phyloP scores from a whole-genome alignment of 2,329 filamentous ascomycete species.

The Pyrenophora tritici-repentis region DNA sequence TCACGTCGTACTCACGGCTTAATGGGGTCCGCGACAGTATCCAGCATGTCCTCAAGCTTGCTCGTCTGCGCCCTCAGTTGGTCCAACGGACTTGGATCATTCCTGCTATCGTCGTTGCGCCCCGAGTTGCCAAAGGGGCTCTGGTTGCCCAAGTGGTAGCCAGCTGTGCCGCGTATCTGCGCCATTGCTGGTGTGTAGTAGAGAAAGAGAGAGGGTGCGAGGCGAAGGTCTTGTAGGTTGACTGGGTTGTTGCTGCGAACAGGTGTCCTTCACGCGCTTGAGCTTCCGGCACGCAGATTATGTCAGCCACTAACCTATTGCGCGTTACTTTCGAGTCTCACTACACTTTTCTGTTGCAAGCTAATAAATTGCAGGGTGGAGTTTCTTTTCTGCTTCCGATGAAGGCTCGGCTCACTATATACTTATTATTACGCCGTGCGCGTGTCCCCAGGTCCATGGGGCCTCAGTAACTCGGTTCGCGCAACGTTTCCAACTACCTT shows the following conservation, averaged over 20 bases:
- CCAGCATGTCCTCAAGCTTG: conserved; percentile 95
- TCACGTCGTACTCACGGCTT: conserved; percentile 77
- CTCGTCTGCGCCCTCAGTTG: conserved; percentile 91
- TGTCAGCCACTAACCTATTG: conserved; percentile 24
- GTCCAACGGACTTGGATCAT: conserved; percentile 79
- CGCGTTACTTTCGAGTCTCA: conserved; percentile 10
- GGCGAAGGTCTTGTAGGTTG: conserved; percentile 32
- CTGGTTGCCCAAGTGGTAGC: conserved; percentile 80
- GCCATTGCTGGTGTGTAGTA: conserved; percentile 53
- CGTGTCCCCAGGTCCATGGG: background rate
- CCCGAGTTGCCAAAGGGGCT: conserved; percentile 70
- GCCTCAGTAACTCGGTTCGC: conserved; percentile 5
- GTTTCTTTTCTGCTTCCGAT: conserved; percentile 1
- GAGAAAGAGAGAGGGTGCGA: conserved; percentile 20
- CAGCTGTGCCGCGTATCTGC: conserved; percentile 68
- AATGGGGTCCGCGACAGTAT: conserved; percentile 83
- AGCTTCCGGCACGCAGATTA: conserved; percentile 18
- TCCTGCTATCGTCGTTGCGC: conserved; percentile 61
- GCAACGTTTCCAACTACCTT: background rate
- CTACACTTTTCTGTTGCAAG: conserved; percentile 8
- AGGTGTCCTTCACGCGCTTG: conserved; percentile 18
- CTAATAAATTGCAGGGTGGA: conserved; percentile 13
- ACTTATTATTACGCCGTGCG: background rate
- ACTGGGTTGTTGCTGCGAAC: conserved; percentile 35
- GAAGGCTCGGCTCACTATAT: background rate